Conservation (phyloP, 257 asterid genomes). For the Solanum gandarillasii region DNA sequence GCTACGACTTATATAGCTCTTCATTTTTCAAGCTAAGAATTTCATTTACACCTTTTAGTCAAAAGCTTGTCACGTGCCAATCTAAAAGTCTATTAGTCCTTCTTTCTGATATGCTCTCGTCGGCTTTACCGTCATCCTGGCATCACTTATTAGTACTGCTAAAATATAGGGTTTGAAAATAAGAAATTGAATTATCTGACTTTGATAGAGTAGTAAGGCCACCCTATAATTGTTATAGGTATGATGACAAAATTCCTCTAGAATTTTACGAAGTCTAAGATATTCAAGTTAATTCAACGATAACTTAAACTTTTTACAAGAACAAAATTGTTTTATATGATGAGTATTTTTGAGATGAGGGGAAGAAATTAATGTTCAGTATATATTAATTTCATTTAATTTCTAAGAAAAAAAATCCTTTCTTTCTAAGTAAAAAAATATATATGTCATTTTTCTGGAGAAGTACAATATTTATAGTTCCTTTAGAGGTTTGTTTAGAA, state of each 20-base stretch:
- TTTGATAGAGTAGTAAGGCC: background rate
- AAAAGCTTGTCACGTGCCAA: background rate
- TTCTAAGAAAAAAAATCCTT: background rate
- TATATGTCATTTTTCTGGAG: too few species aligned
- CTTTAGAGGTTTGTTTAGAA: too few species aligned
- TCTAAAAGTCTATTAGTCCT: background rate
- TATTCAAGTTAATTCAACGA: background rate
- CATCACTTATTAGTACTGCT: background rate
- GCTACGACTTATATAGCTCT: background rate
- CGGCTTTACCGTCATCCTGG: accelerated
- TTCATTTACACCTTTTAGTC: background rate
- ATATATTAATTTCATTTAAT: too few species aligned
- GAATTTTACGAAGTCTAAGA: too few species aligned
- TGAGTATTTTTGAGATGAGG: background rate
- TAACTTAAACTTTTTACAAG: background rate
- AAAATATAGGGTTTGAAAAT: background rate
- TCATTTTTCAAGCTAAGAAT: background rate
- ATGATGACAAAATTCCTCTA: background rate
- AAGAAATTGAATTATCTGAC: background rate
- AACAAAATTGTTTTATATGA: background rate
- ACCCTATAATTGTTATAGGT: background rate
- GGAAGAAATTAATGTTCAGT: too few species aligned
- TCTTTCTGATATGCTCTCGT: background rate
- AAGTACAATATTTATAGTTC: too few species aligned
- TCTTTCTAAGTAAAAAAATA: accelerated